Evolutionary conservation across 2,329 filamentous ascomycete genomes (phyloP), one percentile per base, ranked within the genome.

Genomic region (Myriosclerotinia curreyana): DNA sequence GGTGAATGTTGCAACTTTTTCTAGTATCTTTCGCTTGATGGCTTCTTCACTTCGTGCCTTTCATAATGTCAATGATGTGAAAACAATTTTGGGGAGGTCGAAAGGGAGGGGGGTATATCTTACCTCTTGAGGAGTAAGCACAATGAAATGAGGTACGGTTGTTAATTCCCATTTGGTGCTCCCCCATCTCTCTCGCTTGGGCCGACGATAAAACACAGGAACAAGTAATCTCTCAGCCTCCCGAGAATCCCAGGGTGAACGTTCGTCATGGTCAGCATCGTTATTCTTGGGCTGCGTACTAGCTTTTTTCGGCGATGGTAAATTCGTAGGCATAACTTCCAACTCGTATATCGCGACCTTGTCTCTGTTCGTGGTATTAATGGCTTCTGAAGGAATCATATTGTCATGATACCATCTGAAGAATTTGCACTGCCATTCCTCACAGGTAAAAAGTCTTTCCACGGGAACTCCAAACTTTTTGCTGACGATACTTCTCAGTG

Each of bases 391-490:
- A 12, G 93, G 86, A 9, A 80, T 79, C 38, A 82, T 81, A 9
- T 78, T 79, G 71, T 97, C 90, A 31, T 91, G 84, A 69, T 95
- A 92, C 58, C 91, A 83, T 73, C 92, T 94, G 80, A 93, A 98
- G 76, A 97, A 93, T 70, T 88, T 92, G 69, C 86, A 81, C 70
- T 86, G 89, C 75, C 91, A 96, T 59, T 96, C 86, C 72, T 99
- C 95, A 1, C 86, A 88, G 17, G 88, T 87, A 73, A 96, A 86
- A n/a, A 97, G 74, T 15, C 85, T 83, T 55, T 87, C 82, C 58
- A 81, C 74, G 63, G 83, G 85, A 48, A 93, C 82, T 44, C 84
- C 88, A 1, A 87, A 84, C 58, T 87, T 84, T 59, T 80, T 81
- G n/a, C 88, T 86, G 44, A 94, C 78, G 72, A 84, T 88, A 60